Evolutionary conservation across 2,329 filamentous ascomycete species (phyloP).

Genomic region (Boeremia lycopersici): DNA sequence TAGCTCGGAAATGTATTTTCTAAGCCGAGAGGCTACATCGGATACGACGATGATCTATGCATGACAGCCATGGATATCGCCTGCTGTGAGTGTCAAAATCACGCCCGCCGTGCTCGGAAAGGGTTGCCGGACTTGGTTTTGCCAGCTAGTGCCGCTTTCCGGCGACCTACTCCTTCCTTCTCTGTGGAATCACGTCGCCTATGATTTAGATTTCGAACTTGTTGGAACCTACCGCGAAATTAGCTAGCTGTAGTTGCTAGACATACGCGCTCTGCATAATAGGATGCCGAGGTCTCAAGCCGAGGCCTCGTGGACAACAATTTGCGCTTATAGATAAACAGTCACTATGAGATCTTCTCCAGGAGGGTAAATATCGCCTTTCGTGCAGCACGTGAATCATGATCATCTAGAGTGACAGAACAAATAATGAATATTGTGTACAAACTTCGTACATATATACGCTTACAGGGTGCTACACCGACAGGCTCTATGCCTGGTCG

Average conservation of each 20-base stretch:
- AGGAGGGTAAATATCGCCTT: neutral
- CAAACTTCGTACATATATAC: constrained; percentile 5
- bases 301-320: too few relatives aligned
- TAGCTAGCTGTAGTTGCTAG: too few relatives aligned
- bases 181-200: neutral
- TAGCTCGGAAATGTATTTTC: neutral
- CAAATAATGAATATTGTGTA: neutral
- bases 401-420: neutral
- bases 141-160: neutral
- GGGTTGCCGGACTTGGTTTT: neutral
- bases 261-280: too few relatives aligned
- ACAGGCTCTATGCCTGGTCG: constrained; percentile 35
- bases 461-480: neutral
- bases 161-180: neutral
- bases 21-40: neutral
- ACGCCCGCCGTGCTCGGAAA: constrained; percentile 3
- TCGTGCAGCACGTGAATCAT: neutral
- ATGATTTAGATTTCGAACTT: neutral
- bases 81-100: neutral
- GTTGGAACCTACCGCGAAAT: too few relatives aligned
- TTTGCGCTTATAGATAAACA: too few relatives aligned
- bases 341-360: too few relatives aligned
- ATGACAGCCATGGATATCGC: neutral
- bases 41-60: neutral
- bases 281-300: too few relatives aligned